Base-by-base conservation (phyloP, 2,329 filamentous ascomycete genomes). In the Exophiala sp. region DNA sequence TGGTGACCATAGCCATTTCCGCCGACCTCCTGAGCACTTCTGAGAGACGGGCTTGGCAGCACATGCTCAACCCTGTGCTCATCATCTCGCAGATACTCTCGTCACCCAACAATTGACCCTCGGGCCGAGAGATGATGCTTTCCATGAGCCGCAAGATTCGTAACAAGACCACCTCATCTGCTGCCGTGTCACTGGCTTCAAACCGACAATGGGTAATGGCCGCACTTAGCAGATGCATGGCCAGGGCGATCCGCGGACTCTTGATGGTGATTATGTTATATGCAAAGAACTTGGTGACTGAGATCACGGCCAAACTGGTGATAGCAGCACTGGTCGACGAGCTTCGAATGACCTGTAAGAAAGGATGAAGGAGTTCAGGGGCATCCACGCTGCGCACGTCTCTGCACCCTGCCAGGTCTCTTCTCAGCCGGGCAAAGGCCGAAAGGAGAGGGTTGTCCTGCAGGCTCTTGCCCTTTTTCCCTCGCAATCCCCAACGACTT, bases 31-130 rank as follows among this genome's bases (percentile, higher is more conserved):
- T 82, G 47, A 98, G 73, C 2, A 97, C 82, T 62, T 96, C 90
- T 8, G 90, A 96, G 54, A 97, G 82, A 48, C 91, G 82, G 48
- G 87, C 81, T 64, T 97, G 90, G 57, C 91, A 98, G 73, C 93
- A 98, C 74, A 98, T 97, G 64, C 89, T 95, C 58, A 98, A 70
- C 1, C 91, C 93, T 1, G 89, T 91, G 66, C 95, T 93, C 91
- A 98, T 97, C 89, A 98, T 97, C 66, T 96, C 89, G 66, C 94
- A 98, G 9, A 98, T 89, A 64, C 91, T 97, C 71, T 97, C 91
- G 63, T 98, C 93, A 51, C 91, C 94, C n/a, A 98, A 74, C 9
- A 97, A 81, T 58, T 94, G 85, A 30, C 93, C 93, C 23, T 91
- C 89, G 0, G 90, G 88, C 0, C 93, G 88, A 13, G 90, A 94